These are phyloP conservation scores for Arthrobotrys pseudoclavata DNA, from an alignment of 2,329 filamentous ascomycete species.

Conservation along the genomic window DNA sequence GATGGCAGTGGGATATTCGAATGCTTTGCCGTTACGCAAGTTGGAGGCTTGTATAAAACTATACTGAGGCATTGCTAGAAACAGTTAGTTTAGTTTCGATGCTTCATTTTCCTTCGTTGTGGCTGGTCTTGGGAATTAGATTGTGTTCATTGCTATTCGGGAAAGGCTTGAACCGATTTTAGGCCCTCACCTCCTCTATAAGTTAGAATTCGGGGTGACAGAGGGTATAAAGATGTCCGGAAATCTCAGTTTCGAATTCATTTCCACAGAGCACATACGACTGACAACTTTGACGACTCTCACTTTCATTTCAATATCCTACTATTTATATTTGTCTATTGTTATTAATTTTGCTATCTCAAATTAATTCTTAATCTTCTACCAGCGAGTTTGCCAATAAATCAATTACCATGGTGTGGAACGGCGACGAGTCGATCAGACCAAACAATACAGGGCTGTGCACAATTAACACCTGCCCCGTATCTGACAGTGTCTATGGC, in stretches of 20 bases:
- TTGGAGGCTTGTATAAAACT: constrained; percentile 7
- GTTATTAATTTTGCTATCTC: background rate
- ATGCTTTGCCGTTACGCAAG: constrained; percentile 13
- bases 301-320: background rate
- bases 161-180: background rate
- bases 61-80: background rate
- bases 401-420: constrained; percentile 29
- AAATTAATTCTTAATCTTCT: background rate
- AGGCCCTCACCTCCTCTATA: background rate
- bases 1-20: background rate
- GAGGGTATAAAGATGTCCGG: constrained; percentile 13
- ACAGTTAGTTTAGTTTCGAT: background rate
- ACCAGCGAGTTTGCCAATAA: background rate
- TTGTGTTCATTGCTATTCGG: background rate
- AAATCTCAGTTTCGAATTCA: background rate
- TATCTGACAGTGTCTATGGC: constrained; percentile 57
- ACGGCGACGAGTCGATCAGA: constrained; percentile 19
- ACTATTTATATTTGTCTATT: constrained; percentile 5
- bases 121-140: background rate
- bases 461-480: constrained; percentile 60
- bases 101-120: background rate
- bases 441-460: constrained; percentile 31
- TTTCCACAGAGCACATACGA: constrained; percentile 3
- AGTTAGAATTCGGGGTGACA: background rate
- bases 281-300: background rate